Evolutionary conservation across 2,329 filamentous ascomycete genomes (phyloP), one percentile per base, ranked within the genome.

Genomic region (Escovopsis weberi): DNA sequence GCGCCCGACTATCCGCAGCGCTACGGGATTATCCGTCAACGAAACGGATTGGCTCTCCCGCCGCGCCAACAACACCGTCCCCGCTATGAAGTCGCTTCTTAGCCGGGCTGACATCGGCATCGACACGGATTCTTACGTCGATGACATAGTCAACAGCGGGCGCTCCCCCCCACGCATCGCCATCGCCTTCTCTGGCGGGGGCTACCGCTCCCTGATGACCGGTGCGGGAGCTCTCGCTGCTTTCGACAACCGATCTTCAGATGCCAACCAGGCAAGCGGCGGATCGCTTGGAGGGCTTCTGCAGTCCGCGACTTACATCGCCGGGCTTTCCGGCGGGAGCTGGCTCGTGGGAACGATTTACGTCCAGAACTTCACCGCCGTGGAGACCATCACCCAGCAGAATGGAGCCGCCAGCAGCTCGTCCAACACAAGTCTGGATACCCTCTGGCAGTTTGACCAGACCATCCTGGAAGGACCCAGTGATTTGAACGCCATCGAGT

Each of bases 331-430:
- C 18, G 84, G 84, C 4, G 84, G 84, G 36, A 74, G 76, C 39
- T 88, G 84, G 84, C 65, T 86, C 15, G 71, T 88, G 3, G 82
- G 82, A 2, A 83, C 78, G 28, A 66, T 88, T 1, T 85, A 75
- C 48, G 65, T 77, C 41, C 87, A 88, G 61, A 88, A 87, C 58
- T 87, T 84, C 55, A 82, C 80, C 1, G 74, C 74, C 0, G 70
- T 88, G 2, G 61, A 74, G 34, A 55, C 42, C 37, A 59, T 52
- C 47, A 23, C 23, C 3, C 23, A 23, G 23, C 23, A 23, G 23
- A 23, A 23, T 23, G 23, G 23, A 3, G 23, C 23, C 23, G 23
- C 23, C 5, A 56, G 43, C 51, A 52, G 7, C n/a, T 45, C 47
- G 2, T 37, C 45, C 5, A 54, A 58, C 35, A 59, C 58, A 4